Evolutionary conservation across 192 early-diverging fungal genomes (phyloP), one percentile per base, ranked within the genome.

Genomic region (Paraglomus brasilianum): DNA sequence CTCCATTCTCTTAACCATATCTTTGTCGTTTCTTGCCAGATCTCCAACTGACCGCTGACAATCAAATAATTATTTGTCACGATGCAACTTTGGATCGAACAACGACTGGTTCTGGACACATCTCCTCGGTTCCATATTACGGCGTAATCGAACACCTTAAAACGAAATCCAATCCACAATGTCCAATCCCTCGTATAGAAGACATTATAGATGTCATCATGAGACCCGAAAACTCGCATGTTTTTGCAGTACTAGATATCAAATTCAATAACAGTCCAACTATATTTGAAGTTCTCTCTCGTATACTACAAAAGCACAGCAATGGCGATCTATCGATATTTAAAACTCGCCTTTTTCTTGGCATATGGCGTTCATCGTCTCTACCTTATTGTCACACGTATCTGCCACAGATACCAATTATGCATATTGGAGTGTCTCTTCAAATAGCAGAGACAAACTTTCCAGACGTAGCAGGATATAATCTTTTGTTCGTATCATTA

Each of bases 161-260:
- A 9, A 83, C 85, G 46, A 76, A 80, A 67, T 64, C 71, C 46
- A 74, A 66, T 21, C 79, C 76, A 7, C 61, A 75, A 71, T 79
- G 79, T 42, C 71, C 74, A 7, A 77, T 86, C 11, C 73, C 85
- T 13, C 75, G 78, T 19, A 76, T 83, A 42, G 41, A 73, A 22
- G 85, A 86, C 43, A 74, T 86, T 0, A 45, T 86, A 4, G 75
- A 80, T 7, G 73, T 83, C 15, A 59, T 86, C 22, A 56, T 80
- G 6, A 72, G 76, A 49, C 72, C 76, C 10, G 78, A 82, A 17
- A 76, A 79, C 19, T 70, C 81, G 38, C 69, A 81, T 11, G 58
- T 84, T 8, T 84, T 76, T 69, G 78, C 77, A 61, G 79, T 84
- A 48, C 72, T 86, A 61, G 85, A 86, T 63, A 81, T 86, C 44